Conservation (phyloP, 768 basidiomycete species). For the Mrakia gelida region DNA sequence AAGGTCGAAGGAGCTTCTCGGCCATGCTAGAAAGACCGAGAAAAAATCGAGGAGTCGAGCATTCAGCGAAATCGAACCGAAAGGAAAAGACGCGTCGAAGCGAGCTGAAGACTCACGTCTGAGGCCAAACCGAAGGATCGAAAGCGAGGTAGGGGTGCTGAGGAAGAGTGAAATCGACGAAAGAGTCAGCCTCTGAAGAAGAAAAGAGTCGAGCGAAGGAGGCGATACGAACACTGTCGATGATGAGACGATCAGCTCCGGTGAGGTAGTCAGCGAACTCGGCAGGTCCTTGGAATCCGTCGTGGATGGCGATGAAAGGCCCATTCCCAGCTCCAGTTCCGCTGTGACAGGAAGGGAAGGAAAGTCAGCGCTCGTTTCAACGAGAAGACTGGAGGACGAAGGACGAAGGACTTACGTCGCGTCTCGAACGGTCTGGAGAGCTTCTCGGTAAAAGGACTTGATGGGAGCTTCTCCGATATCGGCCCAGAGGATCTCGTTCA, state of each 20-base stretch:
- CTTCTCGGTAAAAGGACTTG: conserved; percentile 59
- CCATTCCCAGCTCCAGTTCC: conserved; percentile 80
- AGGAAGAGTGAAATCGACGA: too few relatives aligned
- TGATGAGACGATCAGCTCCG: conserved; percentile 71
- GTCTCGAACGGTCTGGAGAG: conserved; percentile 71
- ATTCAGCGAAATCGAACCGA: not conserved
- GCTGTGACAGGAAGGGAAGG: conserved; percentile 55
- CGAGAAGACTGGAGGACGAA: not conserved
- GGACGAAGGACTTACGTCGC: not conserved
- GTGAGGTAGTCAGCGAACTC: conserved; percentile 69
- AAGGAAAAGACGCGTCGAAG: conserved; percentile 56
- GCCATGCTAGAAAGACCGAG: not conserved
- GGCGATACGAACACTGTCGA: conserved; percentile 53
- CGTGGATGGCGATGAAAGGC: conserved; percentile 58
- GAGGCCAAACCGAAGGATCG: conserved; percentile 16
- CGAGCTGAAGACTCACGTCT: conserved; percentile 26
- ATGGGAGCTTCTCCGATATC: conserved; percentile 51
- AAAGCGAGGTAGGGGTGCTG: conserved; percentile 48
- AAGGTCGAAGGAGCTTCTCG: not conserved
- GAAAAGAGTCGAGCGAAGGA: too few relatives aligned
- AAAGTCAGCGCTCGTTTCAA: not conserved
- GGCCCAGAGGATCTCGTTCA: conserved; percentile 72
- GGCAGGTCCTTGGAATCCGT: conserved; percentile 45
- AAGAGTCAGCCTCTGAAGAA: conserved; percentile 37
- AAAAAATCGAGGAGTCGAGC: too few relatives aligned